phyloP scores from a whole-genome alignment of 1,284 basidiomycete genomes.

The Marasmius sp. region DNA sequence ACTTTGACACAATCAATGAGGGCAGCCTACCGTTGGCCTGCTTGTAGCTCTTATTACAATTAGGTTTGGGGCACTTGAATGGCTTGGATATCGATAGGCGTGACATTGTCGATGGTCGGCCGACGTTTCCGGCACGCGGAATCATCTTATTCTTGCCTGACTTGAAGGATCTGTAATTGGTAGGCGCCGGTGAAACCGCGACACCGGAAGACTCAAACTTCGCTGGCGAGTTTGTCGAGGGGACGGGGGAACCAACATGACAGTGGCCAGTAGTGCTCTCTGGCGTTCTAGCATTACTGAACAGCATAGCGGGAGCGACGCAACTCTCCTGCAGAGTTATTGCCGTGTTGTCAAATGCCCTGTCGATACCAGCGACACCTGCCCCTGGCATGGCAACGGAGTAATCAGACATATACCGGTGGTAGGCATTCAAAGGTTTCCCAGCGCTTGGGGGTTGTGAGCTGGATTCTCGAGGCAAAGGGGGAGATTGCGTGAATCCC shows the following conservation, averaged over 20 bases:
- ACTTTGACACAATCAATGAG: not conserved
- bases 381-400: slow-evolving; percentile 57
- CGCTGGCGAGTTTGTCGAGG: not conserved
- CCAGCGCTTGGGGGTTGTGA: slow-evolving; percentile 31
- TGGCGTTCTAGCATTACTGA: slow-evolving; percentile 31
- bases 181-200: not conserved
- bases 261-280: slow-evolving; percentile 21
- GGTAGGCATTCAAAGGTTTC: slow-evolving; percentile 52
- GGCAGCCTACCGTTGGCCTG: slow-evolving; percentile 65
- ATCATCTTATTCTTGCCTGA: slow-evolving; percentile 1
- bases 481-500: slow-evolving; percentile 22
- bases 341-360: slow-evolving; percentile 23
- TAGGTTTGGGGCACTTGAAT: slow-evolving; percentile 94
- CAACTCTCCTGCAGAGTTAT: slow-evolving; percentile 34
- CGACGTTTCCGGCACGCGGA: not conserved
- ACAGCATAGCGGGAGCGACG: slow-evolving; percentile 67
- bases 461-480: slow-evolving; percentile 21
- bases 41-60: slow-evolving; percentile 99
- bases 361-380: slow-evolving; percentile 32
- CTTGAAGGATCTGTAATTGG: slow-evolving; percentile 22
- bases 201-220: not conserved
- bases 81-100: slow-evolving; percentile 65
- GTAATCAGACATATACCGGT: slow-evolving; percentile 61
- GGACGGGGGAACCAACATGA: slow-evolving; percentile 14
- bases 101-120: not conserved